phyloP scores from a whole-genome alignment of 1,139 yeast genomes.

The Trichomonascaceae sp. region DNA sequence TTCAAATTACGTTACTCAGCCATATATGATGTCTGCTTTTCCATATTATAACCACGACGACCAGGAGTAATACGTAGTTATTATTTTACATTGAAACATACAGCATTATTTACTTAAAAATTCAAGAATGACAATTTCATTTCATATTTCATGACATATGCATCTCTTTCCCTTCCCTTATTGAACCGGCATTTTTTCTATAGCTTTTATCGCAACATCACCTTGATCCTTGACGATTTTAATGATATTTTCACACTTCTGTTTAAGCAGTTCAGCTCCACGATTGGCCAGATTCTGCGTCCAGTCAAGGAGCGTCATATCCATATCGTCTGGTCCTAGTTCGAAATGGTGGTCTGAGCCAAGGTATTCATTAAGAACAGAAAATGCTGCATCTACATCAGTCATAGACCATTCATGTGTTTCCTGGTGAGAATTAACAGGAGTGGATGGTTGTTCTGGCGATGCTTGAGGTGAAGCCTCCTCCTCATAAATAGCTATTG shows the following conservation, averaged over 20 bases:
- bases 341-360: background rate
- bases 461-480: background rate
- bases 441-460: background rate
- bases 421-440: background rate
- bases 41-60: conserved; percentile 4
- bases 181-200: conserved; percentile 18
- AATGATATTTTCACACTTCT: conserved; percentile 32
- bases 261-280: conserved; percentile 28
- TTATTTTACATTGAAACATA: background rate
- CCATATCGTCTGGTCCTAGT: conserved; percentile 3
- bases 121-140: background rate
- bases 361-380: conserved; percentile 29
- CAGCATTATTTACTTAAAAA: background rate
- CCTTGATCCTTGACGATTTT: conserved; percentile 24
- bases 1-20: conserved; percentile 1
- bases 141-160: background rate
- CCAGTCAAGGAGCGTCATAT: conserved; percentile 69
- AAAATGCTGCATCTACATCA: conserved; percentile 31
- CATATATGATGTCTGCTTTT: conserved; percentile 6
- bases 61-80: background rate
- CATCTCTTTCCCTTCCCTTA: background rate
- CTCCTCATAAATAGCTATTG: background rate
- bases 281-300: conserved; percentile 39
- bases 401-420: conserved; percentile 24
- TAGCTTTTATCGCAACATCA: conserved; percentile 22